These are phyloP conservation scores for Phytopythium boreale DNA, from an alignment of 352 stramenopile genomes.

Conservation along the genomic window DNA sequence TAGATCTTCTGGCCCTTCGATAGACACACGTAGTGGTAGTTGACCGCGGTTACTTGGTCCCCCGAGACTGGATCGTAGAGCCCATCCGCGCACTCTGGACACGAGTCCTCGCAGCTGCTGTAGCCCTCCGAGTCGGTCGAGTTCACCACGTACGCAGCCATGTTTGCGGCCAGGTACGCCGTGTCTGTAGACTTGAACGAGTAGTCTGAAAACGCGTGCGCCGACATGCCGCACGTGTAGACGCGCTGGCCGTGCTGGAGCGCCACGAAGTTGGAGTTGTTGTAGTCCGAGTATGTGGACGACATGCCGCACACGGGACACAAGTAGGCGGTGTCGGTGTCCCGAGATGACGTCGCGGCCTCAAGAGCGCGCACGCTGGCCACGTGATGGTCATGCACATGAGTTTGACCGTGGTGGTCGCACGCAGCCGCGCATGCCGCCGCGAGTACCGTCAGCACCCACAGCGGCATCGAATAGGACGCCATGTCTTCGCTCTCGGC, in stretches of 20 bases:
- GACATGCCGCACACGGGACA: slow-evolving; percentile 65
- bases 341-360: slow-evolving; percentile 66
- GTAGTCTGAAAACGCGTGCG: slow-evolving; percentile 42
- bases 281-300: slow-evolving; percentile 21
- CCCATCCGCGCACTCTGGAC: slow-evolving; percentile 37
- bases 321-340: slow-evolving; percentile 38
- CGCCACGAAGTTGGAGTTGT: slow-evolving; percentile 60
- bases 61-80: slow-evolving; percentile 67
- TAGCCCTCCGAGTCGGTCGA: slow-evolving; percentile 40
- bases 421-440: background rate
- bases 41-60: slow-evolving; percentile 41
- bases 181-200: slow-evolving; percentile 63
- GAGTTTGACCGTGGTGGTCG: background rate
- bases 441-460: background rate
- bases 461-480: background rate
- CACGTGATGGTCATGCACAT: slow-evolving; percentile 34
- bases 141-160: slow-evolving; percentile 38
- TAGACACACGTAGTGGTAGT: slow-evolving; percentile 72
- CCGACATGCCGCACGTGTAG: slow-evolving; percentile 75
- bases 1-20: slow-evolving; percentile 82
- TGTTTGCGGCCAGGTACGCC: slow-evolving; percentile 68
- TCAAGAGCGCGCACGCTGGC: slow-evolving; percentile 38
- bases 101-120: slow-evolving; percentile 29
- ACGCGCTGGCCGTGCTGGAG: slow-evolving; percentile 61
- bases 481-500: background rate